Base-by-base conservation (phyloP, 164 flowering plant genomes). In the grape (Vitis vinifera) region DNA sequence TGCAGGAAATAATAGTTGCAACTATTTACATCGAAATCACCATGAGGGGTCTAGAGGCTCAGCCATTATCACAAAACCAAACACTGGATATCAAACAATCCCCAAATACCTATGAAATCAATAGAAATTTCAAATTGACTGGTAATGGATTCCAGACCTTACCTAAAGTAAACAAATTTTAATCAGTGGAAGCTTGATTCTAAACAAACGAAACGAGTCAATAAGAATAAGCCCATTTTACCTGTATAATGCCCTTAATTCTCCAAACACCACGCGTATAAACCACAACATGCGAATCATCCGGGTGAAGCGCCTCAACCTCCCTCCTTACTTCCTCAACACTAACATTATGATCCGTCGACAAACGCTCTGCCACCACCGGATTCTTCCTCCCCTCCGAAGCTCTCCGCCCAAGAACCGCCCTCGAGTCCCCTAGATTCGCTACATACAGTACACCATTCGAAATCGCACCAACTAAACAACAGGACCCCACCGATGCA, bases 211-310 rank as follows among this genome's bases (percentile, higher is more conserved):
- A 55, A 30, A 2, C 14, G 44, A 8, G 31, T 2, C 5, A 65
- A 29, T n/a, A 19, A 55, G 14, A 10, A 57, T 17, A 14, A 51
- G 31, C 30, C 11, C 19, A 59, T 29, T 55, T 7, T 83, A 93
- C 98, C 98, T 93, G 98, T 69, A 93, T 93, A 70, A 94, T 94
- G 62, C 98, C 98, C 76, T 94, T 94, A 49, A 94, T 86, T 72
- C 98, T 82, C 97, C 98, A 94, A 75, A 94, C 98, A 47, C 98
- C 98, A 17, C 91, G 88, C 47, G 75, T 84, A 68, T 81, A 77
- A 3, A 94, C 82, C 29, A 94, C 97, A 65, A 94, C 77, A 74
- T 90, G 94, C 0, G 93, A 72, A 85, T 94, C 98, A 78, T 94
- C 97, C 1, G 98, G 98, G 71, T 94, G 97, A 76, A 87, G 91